Evolutionary conservation across 2,329 filamentous ascomycete species (phyloP), one percentile per base, ranked within the genome.

Genomic region (Aspergillus proliferans): DNA sequence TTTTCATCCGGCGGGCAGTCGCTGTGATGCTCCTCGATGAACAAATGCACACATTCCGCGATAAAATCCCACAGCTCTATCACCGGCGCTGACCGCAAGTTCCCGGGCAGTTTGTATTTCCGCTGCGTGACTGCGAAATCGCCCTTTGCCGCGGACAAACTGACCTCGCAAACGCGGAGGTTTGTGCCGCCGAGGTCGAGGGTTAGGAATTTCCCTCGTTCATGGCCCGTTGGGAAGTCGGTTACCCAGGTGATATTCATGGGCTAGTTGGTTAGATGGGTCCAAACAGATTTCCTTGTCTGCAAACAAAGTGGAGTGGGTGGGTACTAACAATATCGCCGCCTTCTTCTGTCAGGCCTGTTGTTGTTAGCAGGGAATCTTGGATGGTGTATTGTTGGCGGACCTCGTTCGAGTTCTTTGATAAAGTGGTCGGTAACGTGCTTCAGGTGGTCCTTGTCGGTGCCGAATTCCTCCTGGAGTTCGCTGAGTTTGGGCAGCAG

Each of bases 211-310:
- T 83, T 89, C 51, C 90, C 90, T 8, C 81, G 86, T 71, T 95
- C 89, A 58, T 87, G 71, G 55, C 89, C 88, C 64, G 83, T 83
- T 5, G 89, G 88, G 66, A 85, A 86, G 36, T 79, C 79, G 82
- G 90, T 90, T 55, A 90, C 88, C 89, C 89, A 95, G 48, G 88
- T 92, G 50, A 88, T 83, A 73, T 94, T 93, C 89, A 95, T 95
- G 51, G 89, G 88, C 88, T 94, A 59, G 49, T 33, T 6, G n/a
- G n/a, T 38, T 19, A 38, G 34, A 38, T 15, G n/a, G 14, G 6
- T 38, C 26, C 26, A 30, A 30, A 30, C 26, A 30, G 26, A 30
- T 12, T 30, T 30, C 26, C 26, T 30, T 30, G 26, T 30, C 4
- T 30, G 2, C 9, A 22, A 9, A 6, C 15, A 8, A 9, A 9